Base-by-base conservation (phyloP, 495 filamentous ascomycete genomes). In the Penicillium psychrofluorescens region DNA sequence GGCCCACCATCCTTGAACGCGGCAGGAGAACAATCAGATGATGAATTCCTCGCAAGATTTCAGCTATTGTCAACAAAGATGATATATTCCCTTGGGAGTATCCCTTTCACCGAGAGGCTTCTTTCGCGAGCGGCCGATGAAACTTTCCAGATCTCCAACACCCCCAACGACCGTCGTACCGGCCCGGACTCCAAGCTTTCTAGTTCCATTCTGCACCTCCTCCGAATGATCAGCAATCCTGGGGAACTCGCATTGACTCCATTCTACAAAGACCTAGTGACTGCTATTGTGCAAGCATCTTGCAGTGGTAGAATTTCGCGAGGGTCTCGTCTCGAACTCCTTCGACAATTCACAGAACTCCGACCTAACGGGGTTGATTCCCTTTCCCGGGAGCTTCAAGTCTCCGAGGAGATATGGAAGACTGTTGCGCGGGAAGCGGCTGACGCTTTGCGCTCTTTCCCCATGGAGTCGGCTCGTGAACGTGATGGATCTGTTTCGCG, bases 31-130 rank as follows among this genome's bases (percentile, higher is more conserved):
- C 13, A 46, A 12, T 53, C 43, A 7, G 39, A 44, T 32, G 67
- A 69, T 40, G 48, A 15, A 10, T 91, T 88, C 53, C 70, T 84
- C 4, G 66, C 79, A 12, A 75, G 80, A 11, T 82, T 82, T 44
- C 60, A 61, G 1, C 75, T 71, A 29, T 69, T 91, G 39, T 56
- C 90, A 0, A 68, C 70, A 15, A 75, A 74, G 10, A 77, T 84
- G 41, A 71, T 90, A 0, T 62, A 71, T 8, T 77, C 76, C 0
- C 66, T 95, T 10, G 91, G 90, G 2, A 63, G 76, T 6, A 72
- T 86, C 10, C 76, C 84, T 2, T 94, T 96, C 55, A 86, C 84
- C 0, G 89, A 95, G 49, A 90, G 84, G 51, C 72, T 83, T 35
- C 30, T 79, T 58, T 41, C 71, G 38, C 65, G 65, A 39, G 69